Evolutionary conservation across 2,329 filamentous ascomycete species (phyloP), one percentile per base, ranked within the genome.

Genomic region (Penicillium griseofulvum): DNA sequence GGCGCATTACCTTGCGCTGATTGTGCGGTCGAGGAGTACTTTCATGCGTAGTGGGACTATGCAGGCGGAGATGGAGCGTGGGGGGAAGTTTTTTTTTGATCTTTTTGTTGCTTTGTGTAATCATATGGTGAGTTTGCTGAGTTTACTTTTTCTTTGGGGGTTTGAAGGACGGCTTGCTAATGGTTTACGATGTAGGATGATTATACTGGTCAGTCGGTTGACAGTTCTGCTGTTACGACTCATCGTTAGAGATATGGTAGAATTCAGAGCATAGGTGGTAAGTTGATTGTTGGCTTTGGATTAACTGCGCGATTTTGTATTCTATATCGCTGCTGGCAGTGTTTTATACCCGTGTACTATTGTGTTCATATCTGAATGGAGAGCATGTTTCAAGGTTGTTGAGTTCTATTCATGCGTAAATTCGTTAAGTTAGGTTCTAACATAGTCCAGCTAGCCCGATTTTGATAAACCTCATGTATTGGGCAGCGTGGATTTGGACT

Each of bases 11-110:
- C 85, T 96, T 36, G 91, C 92, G 17, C 85, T 96, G 69, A 96
- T 96, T 75, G 95, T 96, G 70, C 87, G 91, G 62, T 90, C 88
- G 65, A 85, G 92, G 63, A 83, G 84, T 69, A 96, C 90, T 2
- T 96, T 97, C 77, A 96, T 96, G 81, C 83, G 90, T 52, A 96
- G 91, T 74, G 91, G 91, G 52, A 96, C 91, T 4, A 96, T 96
- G 91, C 92, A 96, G 76, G 84, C 90, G 64, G 91, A 96, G 78
- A 96, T 97, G 91, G 89, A 89, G 72, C 84, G 85, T 58, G 92
- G 92, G 28, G 90, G 90, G 51, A 89, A 89, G 68, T 80, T 96
- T 56, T 96, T 96, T 78, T 97, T 96, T 71, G 92, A 96, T 70
- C 80, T 96, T 42, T 97, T 96, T 71, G 92, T 96, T 48, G 91